Base-by-base conservation (phyloP, 208 protist species). In the Leishmania martiniquensis region DNA sequence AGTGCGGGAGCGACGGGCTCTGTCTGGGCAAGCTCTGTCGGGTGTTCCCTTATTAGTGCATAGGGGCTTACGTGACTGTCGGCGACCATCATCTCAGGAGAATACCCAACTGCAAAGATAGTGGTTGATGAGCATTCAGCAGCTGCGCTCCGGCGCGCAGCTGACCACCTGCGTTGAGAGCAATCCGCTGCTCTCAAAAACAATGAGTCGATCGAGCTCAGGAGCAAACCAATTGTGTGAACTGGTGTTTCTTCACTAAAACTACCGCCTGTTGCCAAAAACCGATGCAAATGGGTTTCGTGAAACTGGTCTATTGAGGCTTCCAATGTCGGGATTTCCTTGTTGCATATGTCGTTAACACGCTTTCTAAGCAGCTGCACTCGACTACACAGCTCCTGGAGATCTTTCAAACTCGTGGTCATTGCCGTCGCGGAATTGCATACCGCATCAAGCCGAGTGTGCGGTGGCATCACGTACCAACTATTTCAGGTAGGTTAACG, bases 341-440 rank as follows among this genome's bases (percentile, higher is more conserved):
- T 20, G 29, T 69, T 68, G 42, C 69, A 80, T 15, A 84, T 52
- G 37, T 75, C 69, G 32, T 63, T 55, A 1, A 84, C 80, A 32
- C 71, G 39, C 4, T 37, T 52, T 60, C 66, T n/a, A 10, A 80
- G 60, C 4, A 55, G 9, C 12, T 84, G 75, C 7, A 80, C 72
- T 20, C 69, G 54, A 1, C 60, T 54, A 39, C 80, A 84, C 37
- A 84, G 42, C 25, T 55, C 54, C 12, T 73, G 80, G 3, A 84
- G 62, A 47, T 62, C 51, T 32, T 80, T 57, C 47, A 78, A 77
- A 13, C 76, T 75, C 5, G 62, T 73, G 49, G 52, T 67, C 12
- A 55, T 1, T 3, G 66, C 74, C 12, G 75, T 57, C 57, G 76
- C 68, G 2, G 75, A 77, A 67, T 90, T 84, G 59, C 86, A 90